Base-by-base conservation (phyloP, 768 basidiomycete genomes). In the Lentinula sp. region DNA sequence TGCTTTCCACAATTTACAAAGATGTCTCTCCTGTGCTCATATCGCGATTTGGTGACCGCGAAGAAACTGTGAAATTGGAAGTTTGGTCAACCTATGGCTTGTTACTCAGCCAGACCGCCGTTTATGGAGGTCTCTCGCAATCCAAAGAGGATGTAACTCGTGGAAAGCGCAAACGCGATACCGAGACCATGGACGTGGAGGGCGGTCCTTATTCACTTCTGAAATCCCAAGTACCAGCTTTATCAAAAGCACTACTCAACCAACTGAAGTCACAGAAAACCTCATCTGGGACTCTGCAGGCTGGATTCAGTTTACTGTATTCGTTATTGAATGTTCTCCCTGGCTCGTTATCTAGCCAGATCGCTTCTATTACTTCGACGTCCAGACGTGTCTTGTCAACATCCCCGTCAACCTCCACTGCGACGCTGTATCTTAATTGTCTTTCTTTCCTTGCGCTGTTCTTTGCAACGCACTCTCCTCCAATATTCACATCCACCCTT, bases 41-140 rank as follows among this genome's bases (percentile, higher is more conserved):
- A 60, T 88, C 93, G 2, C 84, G 96, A 36, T 95, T 98, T 65
- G 87, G 86, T 43, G 97, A 99, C 71, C 88, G 97, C 48, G 97
- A 99, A 74, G 90, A 95, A 68, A 96, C 91, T 4, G 97, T 98
- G 35, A 84, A 91, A 36, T 76, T 97, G 33, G 97, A 99, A 71
- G 81, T 98, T 15, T 95, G 96, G 89, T 79, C 87, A 0, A 89
- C 96, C 0, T 95, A 95, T 69, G 84, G 82, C 37, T 76, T 81
- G 0, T 81, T 99, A 10, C 81, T 99, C 43, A 90, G 81, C 55
- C 95, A 96, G 74, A 95, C 94, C 1, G 79, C 81, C 20, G 77
- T 92, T 51, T 94, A 93, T 62, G 91, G 89, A 16, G 86, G 86
- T 9, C 71, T 82, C 2, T 50, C 82, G 1, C 84, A 85, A 63